Percentiles rank a stretch among this genome's conserved stretches.
phyloP scores from a whole-genome alignment of 495 filamentous ascomycete species.

The Haplographium delicatum region DNA sequence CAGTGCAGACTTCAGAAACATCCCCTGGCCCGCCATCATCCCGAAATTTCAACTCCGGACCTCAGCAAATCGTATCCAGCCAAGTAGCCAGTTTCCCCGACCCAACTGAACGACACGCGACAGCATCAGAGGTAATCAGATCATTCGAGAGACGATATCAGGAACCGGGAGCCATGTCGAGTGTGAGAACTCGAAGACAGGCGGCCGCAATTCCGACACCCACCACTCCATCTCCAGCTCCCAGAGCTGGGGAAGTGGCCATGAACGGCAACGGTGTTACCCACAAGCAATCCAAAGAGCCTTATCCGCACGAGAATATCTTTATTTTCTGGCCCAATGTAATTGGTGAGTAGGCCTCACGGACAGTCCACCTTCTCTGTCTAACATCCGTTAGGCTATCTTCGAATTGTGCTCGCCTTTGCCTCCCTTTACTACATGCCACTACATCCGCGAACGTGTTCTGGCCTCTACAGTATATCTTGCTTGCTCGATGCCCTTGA shows the following conservation, averaged over 20 bases:
- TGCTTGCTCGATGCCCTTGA: conserved; percentile 94
- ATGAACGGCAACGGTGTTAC: conserved; percentile 25
- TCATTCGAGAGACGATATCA: too few species aligned
- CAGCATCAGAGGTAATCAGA: too few species aligned
- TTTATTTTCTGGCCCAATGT: conserved; percentile 94
- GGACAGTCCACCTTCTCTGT: neutral
- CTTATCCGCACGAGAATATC: conserved; percentile 66
- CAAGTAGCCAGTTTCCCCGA: neutral
- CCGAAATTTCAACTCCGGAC: too few species aligned
- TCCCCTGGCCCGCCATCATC: neutral
- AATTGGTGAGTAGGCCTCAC: conserved; percentile 59
- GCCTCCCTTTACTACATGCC: conserved; percentile 98
- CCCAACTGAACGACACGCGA: conserved; percentile 4
- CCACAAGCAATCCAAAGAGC: conserved; percentile 10
- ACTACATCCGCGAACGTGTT: conserved; percentile 90
- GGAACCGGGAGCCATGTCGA: conserved; percentile 22
- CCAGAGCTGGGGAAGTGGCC: conserved; percentile 5
- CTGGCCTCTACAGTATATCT: conserved; percentile 82
- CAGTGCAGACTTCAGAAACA: neutral
- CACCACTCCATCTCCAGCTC: conserved; percentile 16
- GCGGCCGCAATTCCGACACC: conserved; percentile 21
- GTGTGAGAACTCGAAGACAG: conserved; percentile 24
- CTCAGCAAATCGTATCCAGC: neutral
- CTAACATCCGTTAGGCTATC: conserved; percentile 59
- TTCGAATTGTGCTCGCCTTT: conserved; percentile 79